Evolutionary conservation across 805 yeast genomes (phyloP).

Genomic region (Phaffomyces opuntiae): DNA sequence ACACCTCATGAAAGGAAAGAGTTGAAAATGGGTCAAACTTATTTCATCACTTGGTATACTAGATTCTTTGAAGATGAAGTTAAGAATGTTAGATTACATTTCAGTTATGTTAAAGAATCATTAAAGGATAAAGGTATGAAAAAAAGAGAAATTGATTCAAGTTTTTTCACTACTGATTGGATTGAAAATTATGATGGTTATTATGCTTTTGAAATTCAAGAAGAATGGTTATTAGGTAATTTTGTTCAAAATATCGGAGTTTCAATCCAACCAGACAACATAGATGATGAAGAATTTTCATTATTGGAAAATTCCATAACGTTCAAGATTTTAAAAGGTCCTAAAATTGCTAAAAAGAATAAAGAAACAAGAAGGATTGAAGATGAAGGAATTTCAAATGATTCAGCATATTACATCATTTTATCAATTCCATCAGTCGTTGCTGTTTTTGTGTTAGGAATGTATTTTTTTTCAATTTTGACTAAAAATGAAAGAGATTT

Average conservation of each 20-base stretch:
- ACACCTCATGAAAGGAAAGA: constrained; percentile 60
- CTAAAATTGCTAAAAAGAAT: constrained; percentile 34
- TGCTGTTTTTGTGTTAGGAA: constrained; percentile 46
- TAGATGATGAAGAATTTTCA: constrained; percentile 60
- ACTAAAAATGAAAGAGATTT: constrained; percentile 53
- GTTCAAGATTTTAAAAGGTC: constrained; percentile 34
- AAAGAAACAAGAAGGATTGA: constrained; percentile 36
- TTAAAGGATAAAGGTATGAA: constrained; percentile 51
- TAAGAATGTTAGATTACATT: constrained; percentile 57
- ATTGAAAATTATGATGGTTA: constrained; percentile 52
- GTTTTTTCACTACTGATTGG: constrained; percentile 74
- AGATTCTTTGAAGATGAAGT: constrained; percentile 50
- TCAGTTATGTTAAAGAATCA: constrained; percentile 56
- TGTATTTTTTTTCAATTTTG: constrained; percentile 56
- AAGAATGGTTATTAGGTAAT: constrained; percentile 56
- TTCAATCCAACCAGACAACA: constrained; percentile 66
- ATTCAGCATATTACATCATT: constrained; percentile 54
- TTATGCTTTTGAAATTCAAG: constrained; percentile 51
- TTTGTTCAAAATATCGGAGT: constrained; percentile 51
- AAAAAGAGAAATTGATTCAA: constrained; percentile 32
- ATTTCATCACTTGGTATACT: constrained; percentile 79
- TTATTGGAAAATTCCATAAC: constrained; percentile 44
- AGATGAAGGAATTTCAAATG: constrained; percentile 39
- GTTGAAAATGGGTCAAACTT: constrained; percentile 53
- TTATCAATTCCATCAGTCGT: constrained; percentile 65